Conservation (phyloP, 2,329 filamentous ascomycete species). For the Curvularia eragrostidis region DNA sequence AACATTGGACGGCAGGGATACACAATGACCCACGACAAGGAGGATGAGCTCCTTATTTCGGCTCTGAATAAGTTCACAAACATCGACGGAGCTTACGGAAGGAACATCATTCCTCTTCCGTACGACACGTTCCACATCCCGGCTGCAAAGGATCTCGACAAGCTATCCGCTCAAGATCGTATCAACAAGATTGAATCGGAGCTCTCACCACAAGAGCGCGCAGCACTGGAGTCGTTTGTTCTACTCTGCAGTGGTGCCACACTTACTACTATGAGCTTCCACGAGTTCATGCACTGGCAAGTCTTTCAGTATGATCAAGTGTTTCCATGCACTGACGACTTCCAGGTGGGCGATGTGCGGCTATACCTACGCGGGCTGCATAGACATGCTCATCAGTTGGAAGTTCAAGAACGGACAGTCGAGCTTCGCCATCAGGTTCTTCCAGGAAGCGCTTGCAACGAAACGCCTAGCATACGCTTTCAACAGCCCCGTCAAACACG, state of each 20-base stretch:
- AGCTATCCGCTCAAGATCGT: conserved; percentile 41
- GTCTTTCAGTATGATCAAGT: background rate
- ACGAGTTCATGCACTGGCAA: conserved; percentile 56
- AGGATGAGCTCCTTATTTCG: conserved; percentile 28
- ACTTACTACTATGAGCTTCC: conserved; percentile 54
- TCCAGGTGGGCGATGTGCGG: conserved; percentile 42
- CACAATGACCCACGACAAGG: conserved; percentile 54
- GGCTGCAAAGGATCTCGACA: conserved; percentile 41
- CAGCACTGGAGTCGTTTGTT: conserved; percentile 52
- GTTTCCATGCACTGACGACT: conserved; percentile 48
- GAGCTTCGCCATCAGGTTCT: conserved; percentile 55
- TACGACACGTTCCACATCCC: conserved; percentile 39
- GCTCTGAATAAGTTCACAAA: conserved; percentile 56
- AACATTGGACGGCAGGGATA: conserved; percentile 38
- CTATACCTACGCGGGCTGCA: conserved; percentile 47
- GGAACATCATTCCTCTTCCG: conserved; percentile 52
- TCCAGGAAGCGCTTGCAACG: conserved; percentile 52
- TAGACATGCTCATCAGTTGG: conserved; percentile 51
- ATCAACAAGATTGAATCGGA: conserved; percentile 51
- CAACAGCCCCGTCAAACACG: conserved; percentile 46
- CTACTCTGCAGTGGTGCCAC: conserved; percentile 55
- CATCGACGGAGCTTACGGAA: conserved; percentile 53
- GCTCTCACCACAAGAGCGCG: conserved; percentile 53
- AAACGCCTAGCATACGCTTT: conserved; percentile 54
- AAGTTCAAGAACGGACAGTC: conserved; percentile 53